Evolutionary conservation across 768 basidiomycete species (phyloP).

Genomic region (Phylloporus sp.): DNA sequence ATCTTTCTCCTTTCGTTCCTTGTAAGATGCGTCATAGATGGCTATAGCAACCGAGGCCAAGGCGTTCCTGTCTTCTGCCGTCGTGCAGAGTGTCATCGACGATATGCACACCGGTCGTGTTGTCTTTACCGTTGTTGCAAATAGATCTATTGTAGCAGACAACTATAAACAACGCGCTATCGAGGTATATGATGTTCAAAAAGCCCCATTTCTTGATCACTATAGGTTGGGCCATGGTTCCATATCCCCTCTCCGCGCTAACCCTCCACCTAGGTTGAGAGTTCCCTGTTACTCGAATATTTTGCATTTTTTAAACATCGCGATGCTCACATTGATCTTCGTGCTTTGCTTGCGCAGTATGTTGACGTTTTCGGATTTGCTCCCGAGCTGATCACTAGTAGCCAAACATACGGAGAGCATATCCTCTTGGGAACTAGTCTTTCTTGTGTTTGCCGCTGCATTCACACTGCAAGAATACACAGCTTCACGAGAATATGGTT

Average conservation of each 20-base stretch:
- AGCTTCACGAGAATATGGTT: conserved; percentile 81
- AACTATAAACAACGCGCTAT: conserved; percentile 81
- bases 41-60: conserved; percentile 86
- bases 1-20: not conserved
- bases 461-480: conserved; percentile 88
- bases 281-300: conserved; percentile 79
- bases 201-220: conserved; percentile 76
- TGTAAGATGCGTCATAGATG: conserved; percentile 48
- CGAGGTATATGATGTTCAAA: conserved; percentile 64
- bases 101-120: conserved; percentile 84
- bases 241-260: not conserved
- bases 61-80: conserved; percentile 73
- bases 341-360: conserved; percentile 71
- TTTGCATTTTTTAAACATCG: conserved; percentile 77
- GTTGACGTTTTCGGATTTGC: conserved; percentile 21
- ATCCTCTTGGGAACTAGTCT: conserved; percentile 64
- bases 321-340: conserved; percentile 62
- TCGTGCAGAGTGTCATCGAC: conserved; percentile 83
- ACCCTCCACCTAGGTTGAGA: conserved; percentile 49
- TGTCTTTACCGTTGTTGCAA: conserved; percentile 57
- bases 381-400: conserved; percentile 26
- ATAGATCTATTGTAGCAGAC: conserved; percentile 79
- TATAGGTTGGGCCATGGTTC: conserved; percentile 49
- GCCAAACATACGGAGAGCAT: conserved; percentile 52
- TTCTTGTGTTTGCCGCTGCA: conserved; percentile 72